These are phyloP conservation scores for Zoysia pacifica DNA, from an alignment of 176 grass and related monocot genomes.

Conservation along the genomic window DNA sequence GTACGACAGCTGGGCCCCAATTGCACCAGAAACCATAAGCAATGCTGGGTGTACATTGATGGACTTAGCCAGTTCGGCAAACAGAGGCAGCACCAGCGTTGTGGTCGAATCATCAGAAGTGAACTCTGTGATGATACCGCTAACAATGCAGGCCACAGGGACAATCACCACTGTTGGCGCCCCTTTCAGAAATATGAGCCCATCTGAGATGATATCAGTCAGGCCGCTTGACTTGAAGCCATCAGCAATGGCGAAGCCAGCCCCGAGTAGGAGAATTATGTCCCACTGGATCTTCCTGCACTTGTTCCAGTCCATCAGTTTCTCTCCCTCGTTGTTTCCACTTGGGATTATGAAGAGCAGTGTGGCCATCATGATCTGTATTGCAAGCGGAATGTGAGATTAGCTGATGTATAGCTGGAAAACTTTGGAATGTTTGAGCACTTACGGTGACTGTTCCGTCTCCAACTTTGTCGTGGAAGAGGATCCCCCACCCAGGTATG, in stretches of 20 bases:
- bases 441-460: constrained; percentile 96
- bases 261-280: constrained; percentile 87
- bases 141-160: constrained; percentile 58
- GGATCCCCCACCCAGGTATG: constrained; percentile 78
- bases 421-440: background rate
- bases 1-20: constrained; percentile 73
- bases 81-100: constrained; percentile 70
- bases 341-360: constrained; percentile 88
- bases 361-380: constrained; percentile 87
- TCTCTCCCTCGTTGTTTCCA: constrained; percentile 63
- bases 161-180: constrained; percentile 45
- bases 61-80: constrained; percentile 62
- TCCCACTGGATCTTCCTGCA: constrained; percentile 90
- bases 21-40: constrained; percentile 64
- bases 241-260: constrained; percentile 81
- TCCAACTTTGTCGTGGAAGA: constrained; percentile 79
- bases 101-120: constrained; percentile 62
- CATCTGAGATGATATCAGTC: constrained; percentile 45
- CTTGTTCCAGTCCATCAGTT: constrained; percentile 97
- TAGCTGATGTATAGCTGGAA: background rate
- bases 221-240: constrained; percentile 77
- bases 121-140: constrained; percentile 62
- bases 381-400: background rate
- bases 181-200: constrained; percentile 57
- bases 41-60: constrained; percentile 57